A percentile compares a stretch with the other conserved stretches of the same genome.
Conservation (phyloP, 2,329 filamentous ascomycete genomes). For the Nemania sp. region DNA sequence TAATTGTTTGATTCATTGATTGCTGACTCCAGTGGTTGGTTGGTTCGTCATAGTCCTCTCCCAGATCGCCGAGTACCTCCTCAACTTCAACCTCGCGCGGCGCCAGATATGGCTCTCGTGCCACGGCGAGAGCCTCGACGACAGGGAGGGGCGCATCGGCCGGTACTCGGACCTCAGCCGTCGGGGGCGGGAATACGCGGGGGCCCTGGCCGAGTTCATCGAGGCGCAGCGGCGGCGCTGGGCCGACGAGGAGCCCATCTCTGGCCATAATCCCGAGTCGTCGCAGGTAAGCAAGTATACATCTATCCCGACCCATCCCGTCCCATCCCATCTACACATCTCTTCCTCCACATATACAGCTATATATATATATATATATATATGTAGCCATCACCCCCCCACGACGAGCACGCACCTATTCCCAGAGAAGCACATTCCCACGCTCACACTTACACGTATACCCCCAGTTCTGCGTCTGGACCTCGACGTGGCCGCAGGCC, state of each 20-base stretch:
- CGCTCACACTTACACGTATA: background rate
- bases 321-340: too few species aligned
- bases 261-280: conserved; percentile 14
- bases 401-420: background rate
- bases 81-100: conserved; percentile 23
- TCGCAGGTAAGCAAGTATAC: conserved; percentile 1
- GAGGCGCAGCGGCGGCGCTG: conserved; percentile 17
- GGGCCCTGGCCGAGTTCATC: conserved; percentile 14
- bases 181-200: conserved; percentile 13
- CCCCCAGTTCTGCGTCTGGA: conserved; percentile 20
- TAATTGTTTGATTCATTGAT: too few species aligned
- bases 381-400: too few species aligned
- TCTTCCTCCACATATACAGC: too few species aligned
- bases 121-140: conserved; percentile 21
- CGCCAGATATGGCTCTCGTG: conserved; percentile 25
- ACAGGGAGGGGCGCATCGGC: conserved; percentile 17
- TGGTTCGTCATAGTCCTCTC: too few species aligned
- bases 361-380: too few species aligned
- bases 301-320: too few species aligned
- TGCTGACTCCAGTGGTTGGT: too few species aligned
- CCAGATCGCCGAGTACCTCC: conserved; percentile 25
- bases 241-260: conserved; percentile 5
- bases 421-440: background rate
- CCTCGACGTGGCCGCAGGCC: conserved; percentile 25
- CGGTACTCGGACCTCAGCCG: conserved; percentile 20